Evolutionary conservation across 1,139 yeast genomes (phyloP).

Genomic region (Protomyces inundatus): DNA sequence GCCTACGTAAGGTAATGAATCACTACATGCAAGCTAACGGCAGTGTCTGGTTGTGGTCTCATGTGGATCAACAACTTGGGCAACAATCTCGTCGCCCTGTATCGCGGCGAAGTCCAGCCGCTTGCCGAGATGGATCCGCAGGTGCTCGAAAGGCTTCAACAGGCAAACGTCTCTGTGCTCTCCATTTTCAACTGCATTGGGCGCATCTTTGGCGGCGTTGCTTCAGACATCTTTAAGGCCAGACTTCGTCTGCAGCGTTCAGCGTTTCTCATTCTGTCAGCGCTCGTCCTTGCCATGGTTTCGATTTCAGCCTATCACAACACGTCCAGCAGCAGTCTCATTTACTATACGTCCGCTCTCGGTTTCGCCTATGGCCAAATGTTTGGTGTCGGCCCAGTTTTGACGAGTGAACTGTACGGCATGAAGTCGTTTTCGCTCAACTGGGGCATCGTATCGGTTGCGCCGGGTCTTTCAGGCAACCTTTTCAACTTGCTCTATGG

Average conservation of each 20-base stretch:
- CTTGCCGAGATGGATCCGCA: not conserved
- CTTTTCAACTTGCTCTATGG: conserved; percentile 41
- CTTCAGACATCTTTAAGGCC: conserved; percentile 57
- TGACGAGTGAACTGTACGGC: conserved; percentile 72
- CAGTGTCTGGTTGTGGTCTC: conserved; percentile 62
- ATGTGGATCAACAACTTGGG: conserved; percentile 49
- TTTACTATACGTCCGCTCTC: conserved; percentile 54
- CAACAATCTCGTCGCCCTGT: conserved; percentile 11
- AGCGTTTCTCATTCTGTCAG: conserved; percentile 60
- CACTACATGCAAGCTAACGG: not conserved
- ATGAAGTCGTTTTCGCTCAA: conserved; percentile 66
- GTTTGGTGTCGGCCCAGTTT: conserved; percentile 76
- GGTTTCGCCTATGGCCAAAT: conserved; percentile 78
- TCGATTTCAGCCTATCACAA: conserved; percentile 40
- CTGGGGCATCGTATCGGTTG: conserved; percentile 58
- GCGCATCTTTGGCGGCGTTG: conserved; percentile 60
- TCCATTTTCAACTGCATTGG: conserved; percentile 66
- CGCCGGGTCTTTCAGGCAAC: conserved; percentile 41
- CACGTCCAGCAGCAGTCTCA: conserved; percentile 41
- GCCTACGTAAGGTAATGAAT: not conserved
- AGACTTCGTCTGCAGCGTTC: conserved; percentile 54
- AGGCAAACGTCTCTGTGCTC: conserved; percentile 65
- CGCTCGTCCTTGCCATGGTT: conserved; percentile 42
- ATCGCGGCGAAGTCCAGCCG: not conserved
- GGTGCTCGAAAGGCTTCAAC: conserved; percentile 48